These are phyloP conservation scores for Fusarium equiseti DNA, from an alignment of 2,329 filamentous ascomycete genomes.

Conservation along the genomic window DNA sequence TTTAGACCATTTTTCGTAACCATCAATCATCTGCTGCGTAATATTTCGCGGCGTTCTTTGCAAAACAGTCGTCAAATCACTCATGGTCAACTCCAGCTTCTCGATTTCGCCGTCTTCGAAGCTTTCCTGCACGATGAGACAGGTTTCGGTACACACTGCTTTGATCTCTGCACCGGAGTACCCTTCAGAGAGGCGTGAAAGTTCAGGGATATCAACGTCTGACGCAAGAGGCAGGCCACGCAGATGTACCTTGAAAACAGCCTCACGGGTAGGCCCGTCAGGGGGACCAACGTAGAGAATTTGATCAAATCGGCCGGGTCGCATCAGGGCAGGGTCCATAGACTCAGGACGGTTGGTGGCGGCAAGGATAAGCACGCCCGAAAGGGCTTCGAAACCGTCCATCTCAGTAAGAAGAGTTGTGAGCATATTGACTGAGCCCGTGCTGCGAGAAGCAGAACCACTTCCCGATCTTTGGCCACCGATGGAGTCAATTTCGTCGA, in stretches of 20 bases:
- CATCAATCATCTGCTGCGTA: conserved; percentile 67
- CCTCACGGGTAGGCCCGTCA: conserved; percentile 75
- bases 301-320: conserved; percentile 87
- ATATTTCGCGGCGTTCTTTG: conserved; percentile 67
- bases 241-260: conserved; percentile 79
- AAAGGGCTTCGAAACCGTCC: conserved; percentile 90
- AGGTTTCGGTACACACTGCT: conserved; percentile 62
- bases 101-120: conserved; percentile 48
- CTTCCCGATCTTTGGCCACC: conserved; percentile 66
- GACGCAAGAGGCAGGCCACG: conserved; percentile 67
- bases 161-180: conserved; percentile 88
- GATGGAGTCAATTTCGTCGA: conserved; percentile 95
- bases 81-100: conserved; percentile 55
- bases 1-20: conserved; percentile 68
- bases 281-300: conserved; percentile 89
- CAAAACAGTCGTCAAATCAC: conserved; percentile 60
- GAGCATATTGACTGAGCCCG: conserved; percentile 80
- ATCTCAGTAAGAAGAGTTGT: conserved; percentile 94
- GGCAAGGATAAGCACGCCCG: conserved; percentile 86
- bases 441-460: conserved; percentile 51
- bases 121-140: conserved; percentile 57
- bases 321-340: conserved; percentile 86
- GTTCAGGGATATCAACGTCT: conserved; percentile 73
- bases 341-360: conserved; percentile 92
- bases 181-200: conserved; percentile 77